Percentiles rank a stretch among this genome's conserved stretches.
Evolutionary conservation across 2,329 filamentous ascomycete genomes (phyloP).

Genomic region (Curvularia spicifera): DNA sequence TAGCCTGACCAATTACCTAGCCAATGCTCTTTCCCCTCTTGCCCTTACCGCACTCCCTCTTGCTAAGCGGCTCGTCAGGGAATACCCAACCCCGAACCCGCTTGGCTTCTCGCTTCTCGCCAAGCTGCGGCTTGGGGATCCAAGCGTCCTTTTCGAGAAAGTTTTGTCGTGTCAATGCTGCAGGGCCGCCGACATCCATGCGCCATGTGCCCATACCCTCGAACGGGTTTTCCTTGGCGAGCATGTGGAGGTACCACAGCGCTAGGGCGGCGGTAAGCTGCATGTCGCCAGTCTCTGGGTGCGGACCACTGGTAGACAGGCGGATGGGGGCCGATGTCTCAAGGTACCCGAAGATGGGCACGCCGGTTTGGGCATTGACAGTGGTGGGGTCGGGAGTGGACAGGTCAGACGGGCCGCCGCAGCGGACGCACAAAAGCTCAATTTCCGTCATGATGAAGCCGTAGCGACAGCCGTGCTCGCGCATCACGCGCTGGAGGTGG

Average conservation of each 20-base stretch:
- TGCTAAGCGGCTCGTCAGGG: slow-evolving; percentile 74
- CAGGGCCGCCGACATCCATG: slow-evolving; percentile 75
- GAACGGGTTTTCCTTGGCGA: slow-evolving; percentile 67
- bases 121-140: slow-evolving; percentile 75
- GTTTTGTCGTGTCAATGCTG: slow-evolving; percentile 74
- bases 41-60: slow-evolving; percentile 64
- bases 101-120: slow-evolving; percentile 79
- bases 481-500: slow-evolving; percentile 89
- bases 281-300: slow-evolving; percentile 49
- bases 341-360: slow-evolving; percentile 85
- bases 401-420: slow-evolving; percentile 60
- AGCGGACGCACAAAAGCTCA: slow-evolving; percentile 88
- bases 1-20: background rate
- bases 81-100: slow-evolving; percentile 74
- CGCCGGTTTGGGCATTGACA: slow-evolving; percentile 56
- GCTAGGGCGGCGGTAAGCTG: slow-evolving; percentile 74
- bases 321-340: slow-evolving; percentile 70
- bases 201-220: slow-evolving; percentile 69
- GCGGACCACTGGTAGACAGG: slow-evolving; percentile 53
- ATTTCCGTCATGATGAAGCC: slow-evolving; percentile 97
- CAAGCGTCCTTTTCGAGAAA: slow-evolving; percentile 72
- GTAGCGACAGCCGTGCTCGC: slow-evolving; percentile 90
- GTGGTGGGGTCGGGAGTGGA: slow-evolving; percentile 45
- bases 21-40: slow-evolving; percentile 40
- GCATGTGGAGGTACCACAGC: slow-evolving; percentile 78